These are phyloP conservation scores for Remersonia thermophila DNA, from an alignment of 2,329 filamentous ascomycete species.

Conservation along the genomic window DNA sequence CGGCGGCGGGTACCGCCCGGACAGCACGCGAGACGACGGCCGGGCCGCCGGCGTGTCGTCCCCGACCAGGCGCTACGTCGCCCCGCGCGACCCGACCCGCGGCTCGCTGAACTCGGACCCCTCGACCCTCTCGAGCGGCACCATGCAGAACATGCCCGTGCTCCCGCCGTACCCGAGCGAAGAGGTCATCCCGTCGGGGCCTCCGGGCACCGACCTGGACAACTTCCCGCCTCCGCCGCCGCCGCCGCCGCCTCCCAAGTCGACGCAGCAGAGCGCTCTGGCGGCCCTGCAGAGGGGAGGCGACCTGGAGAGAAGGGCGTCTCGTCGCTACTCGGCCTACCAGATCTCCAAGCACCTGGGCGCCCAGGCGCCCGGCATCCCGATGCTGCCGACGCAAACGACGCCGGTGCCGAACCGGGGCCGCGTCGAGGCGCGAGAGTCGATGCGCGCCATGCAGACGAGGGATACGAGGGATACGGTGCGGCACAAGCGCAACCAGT, in stretches of 20 bases:
- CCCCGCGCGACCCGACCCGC: slow-evolving; percentile 39
- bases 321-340: slow-evolving; percentile 86
- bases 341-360: slow-evolving; percentile 93
- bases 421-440: slow-evolving; percentile 66
- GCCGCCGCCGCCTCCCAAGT: slow-evolving; percentile 65
- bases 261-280: slow-evolving; percentile 78
- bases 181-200: slow-evolving; percentile 37
- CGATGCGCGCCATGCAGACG: slow-evolving; percentile 53
- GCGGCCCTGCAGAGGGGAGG: slow-evolving; percentile 84
- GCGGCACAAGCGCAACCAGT: slow-evolving; percentile 36
- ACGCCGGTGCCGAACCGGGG: slow-evolving; percentile 77
- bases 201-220: slow-evolving; percentile 38
- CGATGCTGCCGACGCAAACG: slow-evolving; percentile 73
- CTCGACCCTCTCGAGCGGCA: slow-evolving; percentile 59
- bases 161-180: slow-evolving; percentile 59
- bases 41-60: slow-evolving; percentile 25
- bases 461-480: slow-evolving; percentile 37
- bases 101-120: slow-evolving; percentile 43
- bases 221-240: slow-evolving; percentile 63
- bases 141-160: slow-evolving; percentile 64
- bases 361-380: slow-evolving; percentile 65
- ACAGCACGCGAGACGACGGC: slow-evolving; percentile 25
- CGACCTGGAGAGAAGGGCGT: slow-evolving; percentile 83
- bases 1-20: slow-evolving; percentile 25
- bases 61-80: slow-evolving; percentile 35